These are phyloP conservation scores for Epichloe gansuensis DNA, from an alignment of 2,329 filamentous ascomycete genomes.

Conservation along the genomic window DNA sequence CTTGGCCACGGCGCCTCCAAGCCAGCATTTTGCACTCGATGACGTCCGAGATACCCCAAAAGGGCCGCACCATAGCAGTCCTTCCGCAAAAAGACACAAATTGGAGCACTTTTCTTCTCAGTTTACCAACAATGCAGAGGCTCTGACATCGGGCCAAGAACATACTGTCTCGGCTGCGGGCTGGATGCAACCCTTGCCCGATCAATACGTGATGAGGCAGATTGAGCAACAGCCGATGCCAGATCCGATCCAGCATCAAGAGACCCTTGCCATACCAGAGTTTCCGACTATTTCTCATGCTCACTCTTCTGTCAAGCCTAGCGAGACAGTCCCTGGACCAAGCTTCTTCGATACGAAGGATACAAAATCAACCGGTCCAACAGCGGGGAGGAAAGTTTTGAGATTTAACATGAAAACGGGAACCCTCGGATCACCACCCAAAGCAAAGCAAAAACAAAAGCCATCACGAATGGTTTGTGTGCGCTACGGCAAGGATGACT, in stretches of 20 bases:
- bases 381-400: constrained; percentile 32
- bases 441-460: constrained; percentile 28
- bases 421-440: constrained; percentile 49
- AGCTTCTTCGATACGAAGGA: neutral
- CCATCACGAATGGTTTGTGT: constrained; percentile 38
- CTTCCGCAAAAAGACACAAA: constrained; percentile 2
- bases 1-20: neutral
- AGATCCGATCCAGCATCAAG: neutral
- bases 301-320: neutral
- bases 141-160: neutral
- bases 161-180: neutral
- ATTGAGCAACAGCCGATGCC: neutral
- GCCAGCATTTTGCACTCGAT: neutral
- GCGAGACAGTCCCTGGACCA: neutral
- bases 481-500: constrained; percentile 42
- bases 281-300: neutral
- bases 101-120: constrained; percentile 6
- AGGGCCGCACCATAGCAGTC: neutral
- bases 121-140: neutral
- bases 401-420: constrained; percentile 47
- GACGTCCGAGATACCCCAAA: neutral
- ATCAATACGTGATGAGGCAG: neutral
- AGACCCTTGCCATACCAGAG: neutral
- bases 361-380: constrained; percentile 3
- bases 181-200: neutral